Percentiles rank a stretch among this genome's conserved stretches.
Evolutionary conservation across 495 filamentous ascomycete species (phyloP).

Genomic region (Aspergillus sclerotioniger): DNA sequence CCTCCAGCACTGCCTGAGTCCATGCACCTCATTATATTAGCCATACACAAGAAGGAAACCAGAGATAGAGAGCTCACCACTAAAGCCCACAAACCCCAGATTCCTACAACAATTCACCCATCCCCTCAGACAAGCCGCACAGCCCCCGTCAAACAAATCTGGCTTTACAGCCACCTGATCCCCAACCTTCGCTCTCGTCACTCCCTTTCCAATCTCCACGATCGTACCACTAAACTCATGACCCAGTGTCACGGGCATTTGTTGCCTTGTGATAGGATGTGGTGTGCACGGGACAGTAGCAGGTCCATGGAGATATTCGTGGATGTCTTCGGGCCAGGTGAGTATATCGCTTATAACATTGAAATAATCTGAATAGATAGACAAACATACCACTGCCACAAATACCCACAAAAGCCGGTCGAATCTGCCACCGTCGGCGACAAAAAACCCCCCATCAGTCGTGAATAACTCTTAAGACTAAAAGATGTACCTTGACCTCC

Average conservation of each 20-base stretch:
- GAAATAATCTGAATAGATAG: neutral
- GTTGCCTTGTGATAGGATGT: constrained; percentile 57
- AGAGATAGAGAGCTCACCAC: constrained; percentile 30
- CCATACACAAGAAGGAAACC: neutral
- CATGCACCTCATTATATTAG: constrained; percentile 4
- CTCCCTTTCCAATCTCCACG: constrained; percentile 55
- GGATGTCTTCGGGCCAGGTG: too few species aligned
- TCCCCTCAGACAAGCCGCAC: constrained; percentile 49
- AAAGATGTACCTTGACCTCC: constrained; percentile 39
- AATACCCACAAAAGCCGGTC: constrained; percentile 36
- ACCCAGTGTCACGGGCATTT: constrained; percentile 57
- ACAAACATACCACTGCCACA: constrained; percentile 32
- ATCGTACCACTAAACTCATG: constrained; percentile 62
- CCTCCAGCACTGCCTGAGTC: constrained; percentile 44
- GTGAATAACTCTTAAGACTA: neutral
- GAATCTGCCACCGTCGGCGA: constrained; percentile 31
- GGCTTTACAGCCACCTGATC: constrained; percentile 58
- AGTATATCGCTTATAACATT: too few species aligned
- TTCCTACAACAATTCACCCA: constrained; percentile 56
- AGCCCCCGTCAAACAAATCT: constrained; percentile 58
- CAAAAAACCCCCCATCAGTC: neutral
- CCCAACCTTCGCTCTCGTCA: constrained; percentile 50
- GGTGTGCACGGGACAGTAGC: constrained; percentile 54
- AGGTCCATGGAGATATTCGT: constrained; percentile 59
- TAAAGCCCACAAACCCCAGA: constrained; percentile 60